Evolutionary conservation across 345 rosid genomes (phyloP), one percentile per base, ranked within the genome.

Genomic region (Mercurialis annua): DNA sequence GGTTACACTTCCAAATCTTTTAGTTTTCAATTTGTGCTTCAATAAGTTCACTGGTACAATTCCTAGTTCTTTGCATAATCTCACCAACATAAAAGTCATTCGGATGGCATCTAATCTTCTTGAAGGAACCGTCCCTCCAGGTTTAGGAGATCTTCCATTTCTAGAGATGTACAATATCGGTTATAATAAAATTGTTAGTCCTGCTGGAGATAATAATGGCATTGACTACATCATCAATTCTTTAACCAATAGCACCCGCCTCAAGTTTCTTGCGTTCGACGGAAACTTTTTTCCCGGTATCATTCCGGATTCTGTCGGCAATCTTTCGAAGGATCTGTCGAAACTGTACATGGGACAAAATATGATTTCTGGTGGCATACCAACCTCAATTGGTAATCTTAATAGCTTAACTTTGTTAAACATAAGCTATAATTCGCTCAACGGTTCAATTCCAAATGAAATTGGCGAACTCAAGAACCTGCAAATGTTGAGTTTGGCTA

Each of bases 11-110:
- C 86, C 82, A 47, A 82, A 82, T 59, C 82, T 83, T 40, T 71
- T 65, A 61, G 69, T 29, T 17, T 62, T 83, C 67, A 80, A 75
- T 71, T 17, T 78, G 26, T 80, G 84, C 66, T 52, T 77, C 50
- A 83, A 83, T 66, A 78, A 73, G 20, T 83, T 83, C 73, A 73
- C 53, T 0, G 86, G 84, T 30, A 30, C 48, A 34, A 75, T 80
- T 49, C 86, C 86, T 10, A 72, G 62, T n/a, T 83, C 86, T 62
- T 43, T 83, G 58, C 67, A 78, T 62, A 83, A 80, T 36, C 79
- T 78, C 67, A 78, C 86, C 40, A 73, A 83, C 21, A 73, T 83
- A 7, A 48, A 67, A 31, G 57, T 62, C 1, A 80, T 83, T 23
- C 78, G 81, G 0, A 64, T 78, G 55, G 80, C 78, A 1, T 48